A percentile compares a stretch with the other conserved stretches of the same genome.
Conservation (phyloP, 352 stramenopile genomes). For the Phytophthora sojae region DNA sequence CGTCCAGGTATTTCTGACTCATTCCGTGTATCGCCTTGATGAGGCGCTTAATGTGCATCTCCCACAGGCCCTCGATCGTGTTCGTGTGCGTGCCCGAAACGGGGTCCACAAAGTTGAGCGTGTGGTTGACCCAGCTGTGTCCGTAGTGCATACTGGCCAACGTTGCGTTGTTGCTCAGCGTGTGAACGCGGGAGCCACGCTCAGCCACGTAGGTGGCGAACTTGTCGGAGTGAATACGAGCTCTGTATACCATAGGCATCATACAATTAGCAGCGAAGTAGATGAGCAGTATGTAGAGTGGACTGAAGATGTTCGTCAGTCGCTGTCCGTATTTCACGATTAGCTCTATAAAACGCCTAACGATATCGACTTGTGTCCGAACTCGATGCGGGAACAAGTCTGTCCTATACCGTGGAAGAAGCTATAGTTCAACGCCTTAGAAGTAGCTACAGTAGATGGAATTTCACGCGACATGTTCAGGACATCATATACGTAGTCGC, state of each 20-base stretch:
- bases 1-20: slow-evolving; percentile 17
- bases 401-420: no score
- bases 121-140: slow-evolving; percentile 14
- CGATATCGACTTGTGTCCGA: no score
- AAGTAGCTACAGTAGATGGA: no score
- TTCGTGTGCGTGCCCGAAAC: slow-evolving; percentile 25
- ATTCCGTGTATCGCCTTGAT: slow-evolving; percentile 28
- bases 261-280: neutral
- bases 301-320: no score
- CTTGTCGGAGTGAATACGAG: slow-evolving; percentile 33
- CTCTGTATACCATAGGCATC: neutral
- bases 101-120: slow-evolving; percentile 26
- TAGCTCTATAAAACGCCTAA: no score
- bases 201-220: slow-evolving; percentile 29
- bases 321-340: no score
- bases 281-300: neutral
- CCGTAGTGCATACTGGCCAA: slow-evolving; percentile 24
- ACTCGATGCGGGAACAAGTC: no score
- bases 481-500: no score
- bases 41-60: slow-evolving; percentile 22
- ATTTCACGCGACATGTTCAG: no score
- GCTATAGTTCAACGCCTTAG: no score
- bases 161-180: slow-evolving; percentile 22
- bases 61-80: slow-evolving; percentile 32
- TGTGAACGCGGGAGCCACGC: slow-evolving; percentile 18